Evolutionary conservation across 805 yeast species (phyloP).

Genomic region (Cyberlindnera samutprakarnensis): DNA sequence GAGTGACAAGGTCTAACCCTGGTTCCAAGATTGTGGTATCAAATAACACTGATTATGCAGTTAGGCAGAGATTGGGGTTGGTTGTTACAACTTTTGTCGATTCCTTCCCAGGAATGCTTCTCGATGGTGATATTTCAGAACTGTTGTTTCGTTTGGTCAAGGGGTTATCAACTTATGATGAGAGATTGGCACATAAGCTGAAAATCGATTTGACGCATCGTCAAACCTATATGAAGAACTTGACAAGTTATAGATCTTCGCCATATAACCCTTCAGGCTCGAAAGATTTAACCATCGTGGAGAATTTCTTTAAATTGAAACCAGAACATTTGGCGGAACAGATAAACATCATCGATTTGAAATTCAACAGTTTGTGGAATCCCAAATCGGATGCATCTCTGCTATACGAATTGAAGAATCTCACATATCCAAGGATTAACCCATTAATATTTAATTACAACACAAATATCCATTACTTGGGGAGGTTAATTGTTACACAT

Average conservation of each 20-base stretch:
- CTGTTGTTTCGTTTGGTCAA: slow-evolving; percentile 47
- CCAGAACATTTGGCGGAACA: slow-evolving; percentile 50
- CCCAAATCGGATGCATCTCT: slow-evolving; percentile 74
- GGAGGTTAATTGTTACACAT: slow-evolving; percentile 63
- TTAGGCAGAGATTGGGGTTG: slow-evolving; percentile 44
- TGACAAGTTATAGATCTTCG: slow-evolving; percentile 23
- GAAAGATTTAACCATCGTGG: slow-evolving; percentile 24
- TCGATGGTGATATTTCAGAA: slow-evolving; percentile 56
- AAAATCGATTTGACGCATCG: slow-evolving; percentile 44
- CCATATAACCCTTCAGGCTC: slow-evolving; percentile 18
- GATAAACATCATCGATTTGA: slow-evolving; percentile 59
- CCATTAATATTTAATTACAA: slow-evolving; percentile 71
- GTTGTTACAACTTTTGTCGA: slow-evolving; percentile 50
- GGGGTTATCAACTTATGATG: slow-evolving; percentile 40
- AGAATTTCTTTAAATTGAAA: slow-evolving; percentile 48
- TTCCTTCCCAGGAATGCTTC: slow-evolving; percentile 59
- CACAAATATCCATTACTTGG: slow-evolving; percentile 67
- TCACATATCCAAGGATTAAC: slow-evolving; percentile 41
- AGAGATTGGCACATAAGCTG: slow-evolving; percentile 39
- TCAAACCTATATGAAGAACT: slow-evolving; percentile 36
- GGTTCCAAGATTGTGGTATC: slow-evolving; percentile 22
- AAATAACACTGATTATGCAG: slow-evolving; percentile 27
- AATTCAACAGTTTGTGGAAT: slow-evolving; percentile 65
- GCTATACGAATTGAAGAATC: slow-evolving; percentile 38
- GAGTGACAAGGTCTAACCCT: slow-evolving; percentile 4